phyloP scores from a whole-genome alignment of 495 filamentous ascomycete species.

The Aspergillus haitiensis region DNA sequence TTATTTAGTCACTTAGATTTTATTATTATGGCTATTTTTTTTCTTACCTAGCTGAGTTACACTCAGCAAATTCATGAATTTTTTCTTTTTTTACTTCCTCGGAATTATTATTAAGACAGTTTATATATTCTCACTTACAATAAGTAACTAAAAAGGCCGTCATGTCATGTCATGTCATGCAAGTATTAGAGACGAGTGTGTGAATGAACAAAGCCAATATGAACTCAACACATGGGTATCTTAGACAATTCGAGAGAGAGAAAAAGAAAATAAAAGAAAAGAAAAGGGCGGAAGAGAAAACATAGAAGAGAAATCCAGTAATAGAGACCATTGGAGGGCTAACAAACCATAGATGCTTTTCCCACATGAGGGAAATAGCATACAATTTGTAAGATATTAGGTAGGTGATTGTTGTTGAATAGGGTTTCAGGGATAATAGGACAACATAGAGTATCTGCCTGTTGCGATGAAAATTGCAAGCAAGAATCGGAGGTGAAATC shows the following conservation, averaged over 20 bases:
- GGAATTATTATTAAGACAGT: not conserved
- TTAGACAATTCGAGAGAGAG: slow-evolving; percentile 16
- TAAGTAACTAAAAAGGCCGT: slow-evolving; percentile 8
- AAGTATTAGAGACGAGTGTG: slow-evolving; percentile 14
- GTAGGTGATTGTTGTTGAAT: not conserved
- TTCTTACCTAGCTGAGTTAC: no score
- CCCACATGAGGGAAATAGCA: not conserved
- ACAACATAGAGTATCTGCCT: not conserved
- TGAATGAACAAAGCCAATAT: slow-evolving; percentile 14
- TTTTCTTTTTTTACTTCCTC: not conserved
- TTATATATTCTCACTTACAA: slow-evolving; percentile 6
- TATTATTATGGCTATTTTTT: not conserved
- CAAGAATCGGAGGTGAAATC: not conserved
- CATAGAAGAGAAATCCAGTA: slow-evolving; percentile 9
- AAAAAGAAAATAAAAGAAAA: slow-evolving; percentile 13
- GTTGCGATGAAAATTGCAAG: not conserved
- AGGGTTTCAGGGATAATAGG: not conserved
- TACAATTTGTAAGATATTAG: slow-evolving; percentile 1
- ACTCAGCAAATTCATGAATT: not conserved
- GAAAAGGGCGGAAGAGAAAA: slow-evolving; percentile 5
- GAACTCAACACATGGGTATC: slow-evolving; percentile 31
- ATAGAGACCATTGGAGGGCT: slow-evolving; percentile 10
- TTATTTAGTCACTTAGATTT: not conserved
- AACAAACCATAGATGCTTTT: slow-evolving; percentile 12
- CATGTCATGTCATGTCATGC: slow-evolving; percentile 10